These are phyloP conservation scores for Galeopsis tetrahit DNA, from an alignment of 257 asterid genomes.

Conservation along the genomic window DNA sequence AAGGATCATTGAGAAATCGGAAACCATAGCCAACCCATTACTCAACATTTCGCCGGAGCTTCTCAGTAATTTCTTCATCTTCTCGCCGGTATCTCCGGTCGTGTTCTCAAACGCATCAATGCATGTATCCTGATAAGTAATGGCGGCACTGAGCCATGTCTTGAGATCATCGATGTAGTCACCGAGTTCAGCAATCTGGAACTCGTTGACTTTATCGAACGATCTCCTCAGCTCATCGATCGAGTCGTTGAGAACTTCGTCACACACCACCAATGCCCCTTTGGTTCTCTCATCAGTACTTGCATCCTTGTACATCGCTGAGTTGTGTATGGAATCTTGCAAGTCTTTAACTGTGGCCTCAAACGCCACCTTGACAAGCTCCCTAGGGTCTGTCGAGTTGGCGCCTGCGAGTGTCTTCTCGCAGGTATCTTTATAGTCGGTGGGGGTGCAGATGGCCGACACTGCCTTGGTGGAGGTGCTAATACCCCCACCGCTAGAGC, in stretches of 20 bases:
- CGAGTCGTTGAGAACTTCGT: conserved; percentile 54
- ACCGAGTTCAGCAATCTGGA: conserved; percentile 38
- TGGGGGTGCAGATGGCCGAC: conserved; percentile 54
- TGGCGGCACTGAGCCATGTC: conserved; percentile 78
- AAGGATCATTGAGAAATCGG: conserved; percentile 43
- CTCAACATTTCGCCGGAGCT: conserved; percentile 53
- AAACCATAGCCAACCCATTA: conserved; percentile 65
- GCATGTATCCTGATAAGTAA: conserved; percentile 67
- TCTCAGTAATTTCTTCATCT: conserved; percentile 58
- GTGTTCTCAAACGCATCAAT: conserved; percentile 65
- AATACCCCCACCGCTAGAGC: neutral
- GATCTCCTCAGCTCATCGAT: conserved; percentile 56
- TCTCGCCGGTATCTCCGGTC: conserved; percentile 58
- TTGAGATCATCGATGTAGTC: conserved; percentile 56
- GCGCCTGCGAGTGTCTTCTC: conserved; percentile 46
- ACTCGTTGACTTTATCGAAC: conserved; percentile 33
- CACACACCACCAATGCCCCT: conserved; percentile 60
- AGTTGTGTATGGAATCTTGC: conserved; percentile 42
- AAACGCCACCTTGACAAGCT: conserved; percentile 55
- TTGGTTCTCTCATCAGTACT: conserved; percentile 51
- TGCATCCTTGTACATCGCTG: conserved; percentile 42
- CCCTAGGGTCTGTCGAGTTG: conserved; percentile 52
- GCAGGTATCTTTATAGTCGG: conserved; percentile 61
- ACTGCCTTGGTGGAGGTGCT: conserved; percentile 51
- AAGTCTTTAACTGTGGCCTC: conserved; percentile 47